phyloP scores from a whole-genome alignment of 78 protist species.

The Tieghemostelium lacteum region DNA sequence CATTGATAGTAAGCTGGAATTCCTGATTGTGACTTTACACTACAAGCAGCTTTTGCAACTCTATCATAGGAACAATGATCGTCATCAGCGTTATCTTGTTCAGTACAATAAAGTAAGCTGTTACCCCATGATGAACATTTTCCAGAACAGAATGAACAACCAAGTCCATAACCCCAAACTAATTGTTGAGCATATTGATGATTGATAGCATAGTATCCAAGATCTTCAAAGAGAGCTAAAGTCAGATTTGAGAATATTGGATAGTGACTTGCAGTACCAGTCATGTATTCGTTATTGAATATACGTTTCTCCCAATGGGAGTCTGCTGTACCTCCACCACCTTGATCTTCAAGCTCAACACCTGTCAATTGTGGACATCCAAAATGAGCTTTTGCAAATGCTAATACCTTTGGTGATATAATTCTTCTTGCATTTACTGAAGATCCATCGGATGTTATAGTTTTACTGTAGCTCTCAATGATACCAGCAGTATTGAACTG shows the following conservation, averaged over 20 bases:
- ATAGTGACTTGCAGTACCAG: slow-evolving; percentile 31
- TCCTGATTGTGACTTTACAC: not conserved
- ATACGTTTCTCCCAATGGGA: slow-evolving; percentile 83
- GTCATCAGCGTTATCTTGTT: not conserved
- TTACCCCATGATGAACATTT: slow-evolving; percentile 42
- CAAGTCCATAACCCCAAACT: slow-evolving; percentile 66
- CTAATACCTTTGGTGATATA: slow-evolving; percentile 39
- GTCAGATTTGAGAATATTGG: slow-evolving; percentile 60
- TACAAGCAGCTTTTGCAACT: slow-evolving; percentile 21
- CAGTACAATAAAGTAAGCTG: slow-evolving; percentile 3
- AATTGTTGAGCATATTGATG: not conserved
- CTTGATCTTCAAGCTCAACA: slow-evolving; percentile 76
- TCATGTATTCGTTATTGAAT: slow-evolving; percentile 74
- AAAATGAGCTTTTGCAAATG: slow-evolving; percentile 18
- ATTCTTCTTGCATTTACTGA: not conserved
- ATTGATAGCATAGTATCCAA: slow-evolving; percentile 46
- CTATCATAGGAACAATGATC: slow-evolving; percentile 50
- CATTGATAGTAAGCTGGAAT: not conserved
- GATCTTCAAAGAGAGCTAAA: slow-evolving; percentile 26
- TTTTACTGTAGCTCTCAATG: not conserved
- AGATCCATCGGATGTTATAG: not conserved
- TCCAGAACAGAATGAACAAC: slow-evolving; percentile 23
- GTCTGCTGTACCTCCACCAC: slow-evolving; percentile 65
- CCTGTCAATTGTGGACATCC: slow-evolving; percentile 72
- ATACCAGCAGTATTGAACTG: not conserved